Conservation (phyloP, 179 eudicot species). For the Actinidia polygama region DNA sequence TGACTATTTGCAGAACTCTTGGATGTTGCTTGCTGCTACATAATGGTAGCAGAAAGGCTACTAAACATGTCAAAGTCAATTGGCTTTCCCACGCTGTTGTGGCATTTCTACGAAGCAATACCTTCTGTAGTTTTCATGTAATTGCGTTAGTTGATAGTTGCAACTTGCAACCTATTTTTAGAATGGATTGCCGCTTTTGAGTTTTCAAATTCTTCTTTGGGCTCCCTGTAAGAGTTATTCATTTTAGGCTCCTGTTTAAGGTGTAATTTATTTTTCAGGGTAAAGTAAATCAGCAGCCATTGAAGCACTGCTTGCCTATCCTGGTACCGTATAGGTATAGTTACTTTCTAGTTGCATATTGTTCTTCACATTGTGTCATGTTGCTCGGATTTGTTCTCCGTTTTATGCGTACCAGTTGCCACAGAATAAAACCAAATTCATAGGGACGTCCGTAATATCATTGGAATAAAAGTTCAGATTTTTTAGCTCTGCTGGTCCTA, state of each 20-base stretch:
- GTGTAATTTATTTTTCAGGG: slow-evolving; percentile 55
- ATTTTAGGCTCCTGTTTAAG: background rate
- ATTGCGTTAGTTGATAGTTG: background rate
- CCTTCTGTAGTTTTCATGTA: background rate
- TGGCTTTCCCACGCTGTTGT: background rate
- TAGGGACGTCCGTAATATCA: background rate
- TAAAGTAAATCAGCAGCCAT: slow-evolving; percentile 92
- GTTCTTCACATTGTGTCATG: background rate
- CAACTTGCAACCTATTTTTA: background rate
- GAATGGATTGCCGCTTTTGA: background rate
- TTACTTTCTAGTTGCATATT: background rate
- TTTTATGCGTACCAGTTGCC: background rate
- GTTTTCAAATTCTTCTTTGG: background rate
- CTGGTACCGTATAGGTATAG: slow-evolving; percentile 50
- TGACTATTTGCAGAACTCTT: background rate
- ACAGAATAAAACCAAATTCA: background rate
- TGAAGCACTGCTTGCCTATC: slow-evolving; percentile 84
- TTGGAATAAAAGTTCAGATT: background rate
- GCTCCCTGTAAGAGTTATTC: background rate
- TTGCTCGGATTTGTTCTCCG: background rate
- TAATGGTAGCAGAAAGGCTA: background rate
- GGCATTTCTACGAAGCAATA: background rate
- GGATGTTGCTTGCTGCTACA: background rate
- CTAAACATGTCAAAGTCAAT: background rate
- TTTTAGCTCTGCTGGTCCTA: background rate